Conservation (phyloP, 192 early-diverging fungal species). For the Podila clonocystis region DNA sequence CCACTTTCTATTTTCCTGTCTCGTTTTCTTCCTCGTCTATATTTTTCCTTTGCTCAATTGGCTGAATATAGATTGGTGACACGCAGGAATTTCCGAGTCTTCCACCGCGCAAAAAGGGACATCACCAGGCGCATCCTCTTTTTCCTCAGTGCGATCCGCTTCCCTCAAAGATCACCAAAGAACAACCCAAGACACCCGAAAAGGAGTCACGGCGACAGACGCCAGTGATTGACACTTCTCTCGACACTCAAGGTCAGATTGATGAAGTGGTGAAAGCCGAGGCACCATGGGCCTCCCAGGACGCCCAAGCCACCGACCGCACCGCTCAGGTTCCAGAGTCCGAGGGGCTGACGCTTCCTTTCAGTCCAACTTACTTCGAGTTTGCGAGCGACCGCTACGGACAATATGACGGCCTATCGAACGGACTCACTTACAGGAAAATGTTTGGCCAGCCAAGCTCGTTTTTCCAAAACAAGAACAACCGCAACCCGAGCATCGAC, state of each 20-base stretch:
- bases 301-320: no score
- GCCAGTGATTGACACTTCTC: no score
- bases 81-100: slow-evolving; percentile 39
- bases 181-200: no score
- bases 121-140: neutral
- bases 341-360: no score
- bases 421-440: neutral
- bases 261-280: no score
- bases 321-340: no score
- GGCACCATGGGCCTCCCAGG: no score
- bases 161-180: no score
- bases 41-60: no score
- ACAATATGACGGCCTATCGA: neutral
- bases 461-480: slow-evolving; percentile 14
- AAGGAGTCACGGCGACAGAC: no score
- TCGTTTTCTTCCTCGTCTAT: neutral
- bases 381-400: neutral
- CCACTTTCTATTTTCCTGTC: neutral
- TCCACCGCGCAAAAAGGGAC: neutral
- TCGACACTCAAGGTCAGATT: no score
- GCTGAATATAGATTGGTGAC: slow-evolving; percentile 18
- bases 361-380: slow-evolving; percentile 21
- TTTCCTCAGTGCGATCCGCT: neutral
- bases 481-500: slow-evolving; percentile 18
- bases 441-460: slow-evolving; percentile 10